These are phyloP conservation scores for Lathyrus aphaca DNA, from an alignment of 306 rosid species.

Conservation along the genomic window DNA sequence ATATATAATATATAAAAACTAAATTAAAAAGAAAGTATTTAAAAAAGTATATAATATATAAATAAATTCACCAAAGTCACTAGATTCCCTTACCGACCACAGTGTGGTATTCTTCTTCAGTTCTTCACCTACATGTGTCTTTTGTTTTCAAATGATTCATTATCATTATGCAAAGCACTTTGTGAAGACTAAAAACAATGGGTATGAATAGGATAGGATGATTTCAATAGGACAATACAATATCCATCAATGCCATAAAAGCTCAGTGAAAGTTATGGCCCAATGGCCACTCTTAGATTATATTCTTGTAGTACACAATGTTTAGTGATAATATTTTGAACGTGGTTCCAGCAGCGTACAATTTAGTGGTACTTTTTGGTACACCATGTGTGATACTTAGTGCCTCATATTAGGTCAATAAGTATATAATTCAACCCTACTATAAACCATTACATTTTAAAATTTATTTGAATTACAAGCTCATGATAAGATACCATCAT, in stretches of 20 bases:
- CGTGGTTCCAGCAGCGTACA: constrained; percentile 11
- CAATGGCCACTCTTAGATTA: constrained; percentile 29
- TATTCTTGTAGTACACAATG: neutral
- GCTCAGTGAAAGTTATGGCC: constrained; percentile 20
- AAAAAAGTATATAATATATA: no score
- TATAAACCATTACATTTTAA: neutral
- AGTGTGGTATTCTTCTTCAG: constrained; percentile 15
- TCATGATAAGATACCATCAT: no score
- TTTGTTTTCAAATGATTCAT: constrained; percentile 15
- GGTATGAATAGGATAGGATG: neutral
- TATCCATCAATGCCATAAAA: constrained; percentile 26
- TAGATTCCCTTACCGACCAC: constrained; percentile 7
- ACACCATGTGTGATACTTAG: constrained; percentile 29
- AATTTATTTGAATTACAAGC: no score
- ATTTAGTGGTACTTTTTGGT: constrained; percentile 11
- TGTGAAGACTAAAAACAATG: neutral
- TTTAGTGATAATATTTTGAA: neutral
- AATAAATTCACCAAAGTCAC: neutral
- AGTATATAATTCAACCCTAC: neutral
- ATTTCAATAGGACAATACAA: constrained; percentile 22
- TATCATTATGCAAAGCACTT: constrained; percentile 5
- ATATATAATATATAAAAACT: no score
- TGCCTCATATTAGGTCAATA: neutral
- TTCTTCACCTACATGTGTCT: constrained; percentile 3
- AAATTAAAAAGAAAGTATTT: no score